Evolutionary conservation across 768 basidiomycete species (phyloP), one percentile per base, ranked within the genome.

Genomic region (Vararia minispora): DNA sequence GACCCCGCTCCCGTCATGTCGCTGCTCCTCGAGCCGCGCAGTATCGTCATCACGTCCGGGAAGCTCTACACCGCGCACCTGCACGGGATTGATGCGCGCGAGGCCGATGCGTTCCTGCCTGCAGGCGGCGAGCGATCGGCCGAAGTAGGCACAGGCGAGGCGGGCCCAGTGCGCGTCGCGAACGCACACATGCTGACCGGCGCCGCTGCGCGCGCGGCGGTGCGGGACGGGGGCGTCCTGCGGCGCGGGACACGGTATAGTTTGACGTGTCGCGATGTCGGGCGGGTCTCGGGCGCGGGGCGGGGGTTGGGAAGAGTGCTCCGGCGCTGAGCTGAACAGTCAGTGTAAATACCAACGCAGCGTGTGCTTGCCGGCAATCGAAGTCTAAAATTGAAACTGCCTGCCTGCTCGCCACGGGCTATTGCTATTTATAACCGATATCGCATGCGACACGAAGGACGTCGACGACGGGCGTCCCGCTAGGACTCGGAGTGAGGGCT

Each of bases 181-280:
- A 94, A 92, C 53, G 68, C 65, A 57, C 55, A 60, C 21, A 53
- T 67, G 44, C 54, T 92, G 26, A 60, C 53, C 17, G 66, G 62
- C 24, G 51, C 66, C 35, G 53, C 54, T 24, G 55, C 60, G 24
- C 53, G 58, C 36, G 56, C 59, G 28, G 58, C 60, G 8, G 54
- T 80, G 34, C 35, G 50, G 28, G 53, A 59, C 12, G 78, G 77
- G n/a, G 72, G 71, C 6, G 53, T 56, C 21, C 57, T 90, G 40
- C 52, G 55, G 45, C 68, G 91, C 43, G 61, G 62, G 13, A 67
- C 67, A 27, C 62, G 91, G 53, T 76, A 84, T 37, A 94, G 88
- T 59, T 56, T 94, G 52, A 94, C 91, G 2, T 94, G 85, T 54
- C 69, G 90, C 37, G 83, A 84, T 52, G 82, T 91, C 3, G 70